phyloP scores from a whole-genome alignment of 805 yeast species.

The Crinitomyces ghanaensis region DNA sequence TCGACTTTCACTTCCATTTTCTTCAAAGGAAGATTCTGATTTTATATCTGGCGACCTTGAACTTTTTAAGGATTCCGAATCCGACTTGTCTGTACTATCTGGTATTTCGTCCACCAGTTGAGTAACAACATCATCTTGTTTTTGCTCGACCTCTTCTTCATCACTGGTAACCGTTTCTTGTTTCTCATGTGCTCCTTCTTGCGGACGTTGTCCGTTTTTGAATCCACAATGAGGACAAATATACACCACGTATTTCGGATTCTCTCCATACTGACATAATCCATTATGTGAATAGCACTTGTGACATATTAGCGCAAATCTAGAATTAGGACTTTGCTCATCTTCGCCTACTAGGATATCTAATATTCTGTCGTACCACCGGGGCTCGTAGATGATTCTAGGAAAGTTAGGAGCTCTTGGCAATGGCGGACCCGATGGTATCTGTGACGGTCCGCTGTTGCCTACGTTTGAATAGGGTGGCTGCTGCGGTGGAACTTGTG shows the following conservation, averaged over 20 bases:
- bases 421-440: background rate
- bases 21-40: too few relatives aligned
- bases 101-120: background rate
- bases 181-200: background rate
- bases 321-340: conserved; percentile 44
- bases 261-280: conserved; percentile 59
- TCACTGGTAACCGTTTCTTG: background rate
- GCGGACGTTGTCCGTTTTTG: conserved; percentile 7
- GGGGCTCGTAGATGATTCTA: conserved; percentile 15
- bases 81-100: too few relatives aligned
- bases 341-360: conserved; percentile 47
- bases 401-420: conserved; percentile 1
- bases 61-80: too few relatives aligned
- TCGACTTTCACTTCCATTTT: too few relatives aligned
- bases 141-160: background rate
- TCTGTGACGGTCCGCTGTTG: background rate
- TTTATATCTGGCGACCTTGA: too few relatives aligned
- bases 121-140: conserved; percentile 1
- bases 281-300: conserved; percentile 68
- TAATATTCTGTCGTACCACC: conserved; percentile 34
- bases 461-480: too few relatives aligned
- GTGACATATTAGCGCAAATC: conserved; percentile 64
- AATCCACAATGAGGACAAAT: conserved; percentile 48
- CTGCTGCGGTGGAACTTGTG: too few relatives aligned
- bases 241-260: conserved; percentile 41